Evolutionary conservation across 2,329 filamentous ascomycete species (phyloP), one percentile per base, ranked within the genome.

Genomic region (Penicillium aurantiogriseum): DNA sequence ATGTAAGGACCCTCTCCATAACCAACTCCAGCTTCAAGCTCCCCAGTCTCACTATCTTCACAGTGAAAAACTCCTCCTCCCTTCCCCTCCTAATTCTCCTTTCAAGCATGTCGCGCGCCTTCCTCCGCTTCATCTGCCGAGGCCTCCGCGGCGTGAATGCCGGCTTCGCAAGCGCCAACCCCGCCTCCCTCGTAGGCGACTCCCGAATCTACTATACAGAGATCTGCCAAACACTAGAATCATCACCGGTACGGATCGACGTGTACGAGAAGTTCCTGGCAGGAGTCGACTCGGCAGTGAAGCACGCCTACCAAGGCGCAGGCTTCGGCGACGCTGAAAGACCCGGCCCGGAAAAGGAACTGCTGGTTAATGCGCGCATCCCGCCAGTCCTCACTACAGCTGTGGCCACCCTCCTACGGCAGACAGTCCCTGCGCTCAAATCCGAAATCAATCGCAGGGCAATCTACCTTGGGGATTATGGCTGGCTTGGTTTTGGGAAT

Each of bases 401-500:
- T 0, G 77, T 85, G 0, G 70, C 74, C 23, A 73, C 74, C 5
- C 71, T 86, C 3, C 69, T 86, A 0, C 77, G 74, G 0, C 77
- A 76, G 21, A 77, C 75, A 0, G 74, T 91, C 29, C 79, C 78
- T 0, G 78, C 80, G 21, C 81, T 92, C 53, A 80, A 83, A 40
- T 77, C 78, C 5, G 79, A 83, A 54, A 81, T 87, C 11, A 85
- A 94, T 63, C 81, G 85, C 29, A 83, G 87, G 10, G 82, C 82
- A 59, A 79, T 96, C 48, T 90, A 89, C 75, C 89, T 91, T 73
- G 84, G 85, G 48, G 85, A 94, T 69, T 90, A 87, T 54, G 80
- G 80, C 48, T 83, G 90, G 70, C 79, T 94, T 11, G 88, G 88
- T 5, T 78, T 91, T 15, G 81, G 83, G 10, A 82, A 87, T 52